Evolutionary conservation across 345 rosid genomes (phyloP).

Genomic region (Gossypium bickii): DNA sequence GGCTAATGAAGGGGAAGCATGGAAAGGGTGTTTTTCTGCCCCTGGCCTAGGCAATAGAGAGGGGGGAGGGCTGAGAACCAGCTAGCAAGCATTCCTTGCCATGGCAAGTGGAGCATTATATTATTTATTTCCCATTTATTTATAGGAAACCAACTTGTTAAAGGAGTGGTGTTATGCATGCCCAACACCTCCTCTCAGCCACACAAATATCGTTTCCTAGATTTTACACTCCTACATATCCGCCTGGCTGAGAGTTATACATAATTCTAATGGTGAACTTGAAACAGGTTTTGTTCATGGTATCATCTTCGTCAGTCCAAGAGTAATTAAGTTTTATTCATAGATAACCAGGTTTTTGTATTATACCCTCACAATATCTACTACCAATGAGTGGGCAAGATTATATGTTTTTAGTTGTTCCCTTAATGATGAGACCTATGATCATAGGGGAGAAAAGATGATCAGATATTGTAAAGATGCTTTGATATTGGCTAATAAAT

Average conservation of each 20-base stretch:
- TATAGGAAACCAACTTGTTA: background rate
- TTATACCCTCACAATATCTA: background rate
- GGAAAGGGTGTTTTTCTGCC: background rate
- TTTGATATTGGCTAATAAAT: slow-evolving; percentile 18
- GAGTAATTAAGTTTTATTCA: background rate
- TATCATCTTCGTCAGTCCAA: background rate
- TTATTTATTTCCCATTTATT: background rate
- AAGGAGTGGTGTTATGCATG: background rate
- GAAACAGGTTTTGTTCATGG: background rate
- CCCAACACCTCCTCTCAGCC: background rate
- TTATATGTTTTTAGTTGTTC: background rate
- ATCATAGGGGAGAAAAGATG: background rate
- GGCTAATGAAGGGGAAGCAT: no score
- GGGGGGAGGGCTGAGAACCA: no score
- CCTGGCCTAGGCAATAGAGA: background rate
- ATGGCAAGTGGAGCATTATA: background rate
- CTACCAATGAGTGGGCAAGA: background rate
- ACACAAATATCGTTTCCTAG: background rate
- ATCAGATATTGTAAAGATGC: slow-evolving; percentile 12
- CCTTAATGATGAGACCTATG: background rate
- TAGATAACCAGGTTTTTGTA: background rate
- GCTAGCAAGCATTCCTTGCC: background rate
- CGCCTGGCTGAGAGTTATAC: background rate
- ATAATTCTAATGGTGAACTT: background rate
- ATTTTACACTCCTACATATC: background rate